A percentile compares a stretch with the other conserved stretches of the same genome.
These are phyloP conservation scores for Zygoascus meyerae DNA, from an alignment of 1,139 yeast genomes.

Conservation along the genomic window DNA sequence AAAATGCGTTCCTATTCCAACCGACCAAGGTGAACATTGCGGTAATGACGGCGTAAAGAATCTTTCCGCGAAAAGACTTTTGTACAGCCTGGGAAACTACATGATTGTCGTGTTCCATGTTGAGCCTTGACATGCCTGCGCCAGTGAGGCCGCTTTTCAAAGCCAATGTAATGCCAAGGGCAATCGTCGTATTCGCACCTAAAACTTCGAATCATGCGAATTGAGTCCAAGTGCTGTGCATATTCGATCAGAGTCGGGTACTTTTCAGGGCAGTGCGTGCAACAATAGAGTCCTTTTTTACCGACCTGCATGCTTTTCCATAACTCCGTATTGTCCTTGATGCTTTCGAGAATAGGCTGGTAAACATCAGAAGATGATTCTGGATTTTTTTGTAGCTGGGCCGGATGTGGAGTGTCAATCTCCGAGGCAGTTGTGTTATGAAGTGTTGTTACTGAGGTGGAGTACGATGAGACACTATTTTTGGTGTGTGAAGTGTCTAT, in stretches of 20 bases:
- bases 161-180: slow-evolving; percentile 58
- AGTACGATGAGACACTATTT: no score
- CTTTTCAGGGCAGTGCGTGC: slow-evolving; percentile 46
- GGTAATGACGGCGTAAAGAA: slow-evolving; percentile 19
- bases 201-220: slow-evolving; percentile 38
- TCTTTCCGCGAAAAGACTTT: slow-evolving; percentile 49
- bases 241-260: slow-evolving; percentile 41
- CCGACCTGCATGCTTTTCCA: slow-evolving; percentile 16
- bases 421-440: no score
- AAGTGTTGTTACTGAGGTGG: no score
- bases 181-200: slow-evolving; percentile 52
- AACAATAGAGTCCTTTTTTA: slow-evolving; percentile 47
- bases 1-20: no score
- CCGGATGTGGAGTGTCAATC: no score
- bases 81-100: slow-evolving; percentile 39
- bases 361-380: neutral
- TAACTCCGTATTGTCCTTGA: slow-evolving; percentile 5
- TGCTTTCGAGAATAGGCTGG: neutral
- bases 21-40: no score
- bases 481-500: no score
- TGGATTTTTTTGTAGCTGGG: neutral
- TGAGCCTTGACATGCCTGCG: slow-evolving; percentile 56
- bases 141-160: slow-evolving; percentile 54
- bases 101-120: slow-evolving; percentile 34
- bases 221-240: slow-evolving; percentile 45